phyloP scores from a whole-genome alignment of 1,284 basidiomycete genomes.

The Leccinum pachyderme region DNA sequence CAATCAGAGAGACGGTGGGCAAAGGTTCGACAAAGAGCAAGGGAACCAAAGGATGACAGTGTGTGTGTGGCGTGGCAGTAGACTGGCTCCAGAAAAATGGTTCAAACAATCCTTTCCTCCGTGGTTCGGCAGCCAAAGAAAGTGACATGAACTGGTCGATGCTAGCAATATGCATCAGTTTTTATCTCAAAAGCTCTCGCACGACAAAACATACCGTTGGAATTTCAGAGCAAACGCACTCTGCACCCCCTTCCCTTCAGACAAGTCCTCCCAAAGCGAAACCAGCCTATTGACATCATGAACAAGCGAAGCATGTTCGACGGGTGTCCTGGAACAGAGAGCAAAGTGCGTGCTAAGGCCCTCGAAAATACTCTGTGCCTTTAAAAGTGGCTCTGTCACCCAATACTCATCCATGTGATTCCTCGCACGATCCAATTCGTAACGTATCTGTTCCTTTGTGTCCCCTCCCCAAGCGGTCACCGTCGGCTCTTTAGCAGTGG shows the following conservation, averaged over 20 bases:
- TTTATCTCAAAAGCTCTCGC: conserved; percentile 2
- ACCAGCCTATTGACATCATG: conserved; percentile 49
- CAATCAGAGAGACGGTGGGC: conserved; percentile 63
- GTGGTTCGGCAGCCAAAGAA: conserved; percentile 72
- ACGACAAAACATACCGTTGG: conserved; percentile 46
- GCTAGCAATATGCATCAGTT: conserved; percentile 38
- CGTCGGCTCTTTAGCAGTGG: conserved; percentile 41
- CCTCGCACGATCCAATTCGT: conserved; percentile 40
- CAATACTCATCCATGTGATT: conserved; percentile 43
- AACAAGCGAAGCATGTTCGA: conserved; percentile 30
- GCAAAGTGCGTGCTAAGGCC: conserved; percentile 49
- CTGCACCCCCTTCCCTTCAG: conserved; percentile 37
- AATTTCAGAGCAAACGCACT: conserved; percentile 55
- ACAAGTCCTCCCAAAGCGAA: conserved; percentile 52
- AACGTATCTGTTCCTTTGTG: conserved; percentile 34
- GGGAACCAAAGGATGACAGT: conserved; percentile 57
- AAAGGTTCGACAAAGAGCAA: conserved; percentile 73
- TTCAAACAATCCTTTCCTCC: conserved; percentile 67
- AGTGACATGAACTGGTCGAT: conserved; percentile 76
- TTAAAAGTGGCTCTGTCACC: conserved; percentile 39
- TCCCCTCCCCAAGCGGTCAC: conserved; percentile 72
- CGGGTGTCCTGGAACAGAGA: conserved; percentile 45
- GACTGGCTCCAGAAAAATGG: conserved; percentile 68
- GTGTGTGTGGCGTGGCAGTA: conserved; percentile 36
- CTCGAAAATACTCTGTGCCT: conserved; percentile 50